A percentile compares a stretch with the other conserved stretches of the same genome.
phyloP scores from a whole-genome alignment of 257 asterid species.

The Jacaranda mimosifolia region DNA sequence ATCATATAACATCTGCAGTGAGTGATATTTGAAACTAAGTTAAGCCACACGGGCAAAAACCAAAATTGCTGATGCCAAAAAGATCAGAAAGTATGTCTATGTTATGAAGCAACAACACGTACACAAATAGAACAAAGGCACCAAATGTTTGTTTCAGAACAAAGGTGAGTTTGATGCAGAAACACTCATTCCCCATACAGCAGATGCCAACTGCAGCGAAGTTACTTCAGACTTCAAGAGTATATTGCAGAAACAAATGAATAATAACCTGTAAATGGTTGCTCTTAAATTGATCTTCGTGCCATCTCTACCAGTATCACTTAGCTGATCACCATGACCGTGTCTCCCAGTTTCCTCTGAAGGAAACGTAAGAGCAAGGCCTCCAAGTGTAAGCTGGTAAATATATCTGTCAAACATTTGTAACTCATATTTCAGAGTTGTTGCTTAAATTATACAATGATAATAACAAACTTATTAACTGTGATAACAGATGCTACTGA shows the following conservation, averaged over 20 bases:
- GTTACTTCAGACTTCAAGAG: conserved; percentile 17
- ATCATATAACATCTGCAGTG: not conserved
- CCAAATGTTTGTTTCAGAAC: not conserved
- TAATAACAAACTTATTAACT: no score
- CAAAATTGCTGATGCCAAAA: not conserved
- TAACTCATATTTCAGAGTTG: conserved; percentile 19
- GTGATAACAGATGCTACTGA: no score
- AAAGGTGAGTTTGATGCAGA: no score
- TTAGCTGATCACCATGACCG: conserved; percentile 44
- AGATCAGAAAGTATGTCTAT: not conserved
- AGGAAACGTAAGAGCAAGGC: conserved; percentile 86
- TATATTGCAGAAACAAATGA: conserved; percentile 18
- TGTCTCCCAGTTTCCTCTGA: conserved; percentile 44
- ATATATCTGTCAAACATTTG: conserved; percentile 61
- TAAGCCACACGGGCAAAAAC: not conserved
- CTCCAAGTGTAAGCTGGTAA: conserved; percentile 86
- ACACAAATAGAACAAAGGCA: not conserved
- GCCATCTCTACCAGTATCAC: conserved; percentile 59
- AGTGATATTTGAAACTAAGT: not conserved
- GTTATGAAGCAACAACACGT: not conserved
- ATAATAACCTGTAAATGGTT: conserved; percentile 74
- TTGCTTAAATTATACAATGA: conserved; percentile 1
- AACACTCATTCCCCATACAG: no score
- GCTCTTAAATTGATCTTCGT: conserved; percentile 89
- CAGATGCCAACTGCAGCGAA: not conserved